Percentiles rank a stretch among this genome's conserved stretches.
These are phyloP conservation scores for Rubia tinctorum DNA, from an alignment of 305 asterid genomes.

Conservation along the genomic window DNA sequence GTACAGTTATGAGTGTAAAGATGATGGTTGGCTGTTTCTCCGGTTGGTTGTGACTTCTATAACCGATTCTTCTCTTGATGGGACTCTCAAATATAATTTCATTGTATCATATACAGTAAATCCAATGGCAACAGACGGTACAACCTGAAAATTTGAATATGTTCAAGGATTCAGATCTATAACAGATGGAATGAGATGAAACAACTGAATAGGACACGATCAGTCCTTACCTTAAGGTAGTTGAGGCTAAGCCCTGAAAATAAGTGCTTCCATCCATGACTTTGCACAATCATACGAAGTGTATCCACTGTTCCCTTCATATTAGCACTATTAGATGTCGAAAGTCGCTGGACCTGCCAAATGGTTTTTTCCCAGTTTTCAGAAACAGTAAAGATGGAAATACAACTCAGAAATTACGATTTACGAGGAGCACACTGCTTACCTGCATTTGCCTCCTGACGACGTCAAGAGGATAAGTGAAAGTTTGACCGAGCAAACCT, in stretches of 20 bases:
- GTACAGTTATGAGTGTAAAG: constrained; percentile 40
- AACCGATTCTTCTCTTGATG: constrained; percentile 64
- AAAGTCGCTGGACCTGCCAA: constrained; percentile 72
- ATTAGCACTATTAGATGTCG: constrained; percentile 37
- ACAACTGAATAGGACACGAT: neutral
- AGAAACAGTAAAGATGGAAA: neutral
- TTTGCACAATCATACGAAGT: constrained; percentile 51
- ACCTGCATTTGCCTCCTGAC: constrained; percentile 99
- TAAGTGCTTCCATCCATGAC: constrained; percentile 84
- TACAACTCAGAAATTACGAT: neutral
- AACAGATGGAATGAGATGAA: constrained; percentile 1
- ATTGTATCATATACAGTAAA: constrained; percentile 79
- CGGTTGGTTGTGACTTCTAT: constrained; percentile 31
- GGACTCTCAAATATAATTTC: constrained; percentile 79
- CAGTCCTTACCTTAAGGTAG: constrained; percentile 66
- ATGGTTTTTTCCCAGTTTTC: neutral
- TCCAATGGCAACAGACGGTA: constrained; percentile 98
- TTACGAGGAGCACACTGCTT: constrained; percentile 36
- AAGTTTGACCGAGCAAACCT: constrained; percentile 94
- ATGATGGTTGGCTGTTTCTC: constrained; percentile 35
- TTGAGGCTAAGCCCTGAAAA: constrained; percentile 97
- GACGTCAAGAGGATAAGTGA: constrained; percentile 95
- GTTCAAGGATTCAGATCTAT: constrained; percentile 4
- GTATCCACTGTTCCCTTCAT: constrained; percentile 62
- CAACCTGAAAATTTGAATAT: constrained; percentile 50